These are phyloP conservation scores for Sclerotinia nivalis DNA, from an alignment of 2,329 filamentous ascomycete genomes.

Conservation along the genomic window DNA sequence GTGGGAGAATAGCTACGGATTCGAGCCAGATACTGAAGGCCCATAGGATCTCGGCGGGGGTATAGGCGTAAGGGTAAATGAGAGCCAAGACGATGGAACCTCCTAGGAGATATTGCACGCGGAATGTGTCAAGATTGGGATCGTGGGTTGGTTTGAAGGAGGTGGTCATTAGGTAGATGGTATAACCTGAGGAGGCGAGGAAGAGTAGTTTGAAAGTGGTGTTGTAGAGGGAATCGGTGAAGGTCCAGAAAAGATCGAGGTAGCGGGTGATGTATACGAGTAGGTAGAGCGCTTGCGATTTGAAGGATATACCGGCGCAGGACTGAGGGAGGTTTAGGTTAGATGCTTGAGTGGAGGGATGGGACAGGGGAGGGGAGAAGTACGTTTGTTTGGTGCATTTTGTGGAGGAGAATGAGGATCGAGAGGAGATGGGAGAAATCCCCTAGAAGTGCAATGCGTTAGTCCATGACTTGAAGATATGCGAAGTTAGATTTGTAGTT, in stretches of 20 bases:
- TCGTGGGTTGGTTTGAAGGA: slow-evolving; percentile 98
- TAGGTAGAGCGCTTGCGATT: slow-evolving; percentile 93
- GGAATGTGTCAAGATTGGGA: slow-evolving; percentile 95
- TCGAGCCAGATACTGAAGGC: slow-evolving; percentile 98
- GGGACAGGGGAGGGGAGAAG: slow-evolving; percentile 39
- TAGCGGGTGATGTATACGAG: slow-evolving; percentile 94
- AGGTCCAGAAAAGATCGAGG: slow-evolving; percentile 85
- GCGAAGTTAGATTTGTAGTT: background rate
- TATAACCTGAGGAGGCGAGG: slow-evolving; percentile 86
- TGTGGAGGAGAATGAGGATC: slow-evolving; percentile 91
- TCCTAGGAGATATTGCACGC: slow-evolving; percentile 88
- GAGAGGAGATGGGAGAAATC: slow-evolving; percentile 95
- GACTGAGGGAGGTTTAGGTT: slow-evolving; percentile 23
- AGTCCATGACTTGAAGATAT: background rate
- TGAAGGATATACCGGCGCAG: slow-evolving; percentile 96
- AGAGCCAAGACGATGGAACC: slow-evolving; percentile 77
- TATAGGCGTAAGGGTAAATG: slow-evolving; percentile 84
- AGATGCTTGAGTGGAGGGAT: slow-evolving; percentile 19
- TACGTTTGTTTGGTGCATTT: slow-evolving; percentile 93
- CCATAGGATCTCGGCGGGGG: slow-evolving; percentile 84
- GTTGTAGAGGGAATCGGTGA: slow-evolving; percentile 76
- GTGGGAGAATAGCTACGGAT: slow-evolving; percentile 91
- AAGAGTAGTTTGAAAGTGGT: slow-evolving; percentile 95
- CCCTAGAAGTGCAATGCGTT: slow-evolving; percentile 52
- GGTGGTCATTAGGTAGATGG: slow-evolving; percentile 96